phyloP scores from a whole-genome alignment of 2,329 filamentous ascomycete genomes.

The Bipolaris bicolor region DNA sequence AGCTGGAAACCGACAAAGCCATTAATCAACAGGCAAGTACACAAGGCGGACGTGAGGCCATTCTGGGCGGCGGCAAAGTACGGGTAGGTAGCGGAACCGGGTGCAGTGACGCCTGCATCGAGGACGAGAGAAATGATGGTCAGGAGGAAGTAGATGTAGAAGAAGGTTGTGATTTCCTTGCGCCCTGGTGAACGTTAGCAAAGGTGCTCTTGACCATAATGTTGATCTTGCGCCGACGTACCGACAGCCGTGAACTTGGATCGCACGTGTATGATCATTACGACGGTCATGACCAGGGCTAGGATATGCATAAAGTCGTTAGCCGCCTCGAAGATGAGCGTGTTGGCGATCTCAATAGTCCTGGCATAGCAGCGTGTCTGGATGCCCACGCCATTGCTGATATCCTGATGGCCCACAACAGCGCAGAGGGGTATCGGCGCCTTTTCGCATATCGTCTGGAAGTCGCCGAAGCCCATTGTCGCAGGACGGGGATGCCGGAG shows the following conservation, averaged over 20 bases:
- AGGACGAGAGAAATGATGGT: conserved; percentile 88
- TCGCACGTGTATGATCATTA: conserved; percentile 96
- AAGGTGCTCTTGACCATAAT: conserved; percentile 61
- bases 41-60: conserved; percentile 81
- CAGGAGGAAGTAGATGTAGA: conserved; percentile 93
- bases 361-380: conserved; percentile 91
- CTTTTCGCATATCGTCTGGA: conserved; percentile 82
- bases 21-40: conserved; percentile 91
- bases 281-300: conserved; percentile 87
- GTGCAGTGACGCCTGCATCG: conserved; percentile 89
- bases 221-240: conserved; percentile 54
- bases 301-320: conserved; percentile 91
- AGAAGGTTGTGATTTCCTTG: conserved; percentile 83
- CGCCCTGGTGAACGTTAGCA: conserved; percentile 56
- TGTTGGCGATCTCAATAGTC: conserved; percentile 95
- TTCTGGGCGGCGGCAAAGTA: conserved; percentile 92
- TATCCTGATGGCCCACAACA: conserved; percentile 75
- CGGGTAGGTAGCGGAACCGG: conserved; percentile 78
- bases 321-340: conserved; percentile 95
- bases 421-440: conserved; percentile 87
- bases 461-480: conserved; percentile 86
- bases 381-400: conserved; percentile 75
- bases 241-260: conserved; percentile 98
- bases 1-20: conserved; percentile 98
- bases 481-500: conserved; percentile 9